Conservation (phyloP, 163 green algal genomes). For the Scenedesmus sp. region DNA sequence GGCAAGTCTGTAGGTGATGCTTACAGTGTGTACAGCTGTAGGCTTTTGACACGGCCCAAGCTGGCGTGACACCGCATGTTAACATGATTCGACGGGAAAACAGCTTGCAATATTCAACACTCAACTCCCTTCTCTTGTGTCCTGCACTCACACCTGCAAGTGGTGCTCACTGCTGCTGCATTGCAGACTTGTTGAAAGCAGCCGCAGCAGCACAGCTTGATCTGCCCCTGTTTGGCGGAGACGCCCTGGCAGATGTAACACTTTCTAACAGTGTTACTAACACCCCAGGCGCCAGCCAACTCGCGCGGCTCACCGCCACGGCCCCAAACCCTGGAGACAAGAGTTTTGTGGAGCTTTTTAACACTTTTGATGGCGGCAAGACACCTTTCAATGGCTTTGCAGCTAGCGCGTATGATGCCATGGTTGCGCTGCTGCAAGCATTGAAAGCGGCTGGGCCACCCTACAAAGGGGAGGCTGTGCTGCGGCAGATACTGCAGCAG, state of each 20-base stretch:
- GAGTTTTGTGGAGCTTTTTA: neutral
- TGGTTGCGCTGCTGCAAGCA: constrained; percentile 34
- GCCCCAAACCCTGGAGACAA: neutral
- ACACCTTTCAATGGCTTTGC: constrained; percentile 16
- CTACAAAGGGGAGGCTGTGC: neutral
- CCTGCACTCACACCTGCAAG: neutral
- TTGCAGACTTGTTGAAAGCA: constrained; percentile 12
- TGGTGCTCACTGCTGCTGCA: no score
- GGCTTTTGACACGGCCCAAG: neutral
- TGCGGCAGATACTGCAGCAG: neutral
- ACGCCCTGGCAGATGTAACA: neutral
- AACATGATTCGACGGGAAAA: neutral
- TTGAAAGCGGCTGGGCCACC: neutral
- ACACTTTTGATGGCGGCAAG: neutral
- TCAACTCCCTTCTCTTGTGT: neutral
- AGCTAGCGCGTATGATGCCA: constrained; percentile 38
- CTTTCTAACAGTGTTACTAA: neutral
- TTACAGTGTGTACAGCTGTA: neutral
- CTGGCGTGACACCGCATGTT: neutral
- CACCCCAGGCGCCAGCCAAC: neutral
- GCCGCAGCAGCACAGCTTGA: constrained; percentile 16
- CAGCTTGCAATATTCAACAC: no score
- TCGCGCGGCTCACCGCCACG: neutral
- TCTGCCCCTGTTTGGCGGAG: constrained; percentile 16
- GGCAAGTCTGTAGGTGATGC: neutral